Base-by-base conservation (phyloP, 768 basidiomycete genomes). In the Psilocybe subaeruginosa region DNA sequence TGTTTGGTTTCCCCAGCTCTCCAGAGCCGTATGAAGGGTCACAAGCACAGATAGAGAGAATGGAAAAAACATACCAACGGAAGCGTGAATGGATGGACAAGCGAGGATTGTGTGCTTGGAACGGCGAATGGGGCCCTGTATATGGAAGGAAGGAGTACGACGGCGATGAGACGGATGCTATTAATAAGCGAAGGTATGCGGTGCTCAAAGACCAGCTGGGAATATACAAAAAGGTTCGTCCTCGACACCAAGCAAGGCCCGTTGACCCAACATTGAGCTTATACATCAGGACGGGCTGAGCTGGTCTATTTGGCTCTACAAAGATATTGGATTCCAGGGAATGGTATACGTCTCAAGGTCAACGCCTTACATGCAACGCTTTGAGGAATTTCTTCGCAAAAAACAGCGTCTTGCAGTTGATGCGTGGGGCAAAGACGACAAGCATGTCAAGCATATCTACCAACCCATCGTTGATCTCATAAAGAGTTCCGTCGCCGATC, bases 251-350 rank as follows among this genome's bases (percentile, higher is more conserved):
- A 6, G 19, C 8, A 17, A 43, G n/a, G 12, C 35, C 12, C 16
- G 23, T 16, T 50, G 17, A 23, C 8, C 11, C 14, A 45, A 30
- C 2, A 4, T 19, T 48, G 11, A 49, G 30, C 8, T 47, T 27
- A 39, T 55, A 3, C 8, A 11, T 5, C 56, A 87, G 85, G 86
- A 86, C 66, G 81, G 80, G 17, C 71, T 89, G 52, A 86, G 85
- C 68, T 93, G 91, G 91, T 88, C 88, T 0, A 93, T 93, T 73
- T 94, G 93, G 93, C 76, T 92, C 12, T 94, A 90, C 82, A 94
- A 90, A 68, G 89, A 91, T 67, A 89, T 90, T 61, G 90, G 90
- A 11, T 89, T 88, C 78, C 89, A 91, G 74, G 92, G 91, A 35
- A 92, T 93, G 91, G 89, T 90, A 23, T 83, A 90, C 70, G 82